Base-by-base conservation (phyloP, 1,284 basidiomycete species). In the Ganoderma multipileum region DNA sequence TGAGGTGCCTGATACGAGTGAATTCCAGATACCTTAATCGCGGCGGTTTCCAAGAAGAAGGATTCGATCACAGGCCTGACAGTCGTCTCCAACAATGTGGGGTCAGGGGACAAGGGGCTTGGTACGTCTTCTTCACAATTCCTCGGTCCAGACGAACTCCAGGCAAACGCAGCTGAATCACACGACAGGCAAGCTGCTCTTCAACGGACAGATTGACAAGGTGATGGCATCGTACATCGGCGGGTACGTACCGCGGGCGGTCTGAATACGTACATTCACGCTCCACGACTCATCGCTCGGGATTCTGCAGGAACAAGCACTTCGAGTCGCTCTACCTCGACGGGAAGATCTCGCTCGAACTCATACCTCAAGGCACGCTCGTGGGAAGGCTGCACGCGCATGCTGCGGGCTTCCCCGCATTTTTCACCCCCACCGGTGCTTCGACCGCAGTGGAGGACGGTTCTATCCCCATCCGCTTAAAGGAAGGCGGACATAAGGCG, bases 351-450 rank as follows among this genome's bases (percentile, higher is more conserved):
- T 89, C 92, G 0, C 82, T 98, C 52, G 96, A 98, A 78, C 90
- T 98, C 41, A 93, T 93, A 58, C 96, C 96, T 2, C 96, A 98
- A 82, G 96, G 90, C 8, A 97, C 95, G 14, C 89, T 99, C 38
- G 93, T 94, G 23, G 97, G 98, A 79, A 91, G 96, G 71, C 86
- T 98, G 70, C 90, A 97, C 41, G 93, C 97, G 5, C 95, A 95
- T 68, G 97, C 94, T 3, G 95, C 95, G 28, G 97, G 97, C 67
- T 97, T 98, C 74, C 97, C 97, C 7, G 97, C 95, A 12, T 97
- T 99, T 85, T 99, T 88, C 83, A 99, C 96, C 5, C 95, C 96
- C 5, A 98, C 96, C 2, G 97, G 97, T 57, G 94, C 93, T n/a
- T 89, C 87, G 20, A 96, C 95, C n/a, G 91, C 93, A 7, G 88